A percentile compares a stretch with the other conserved stretches of the same genome.
These are phyloP conservation scores for Penicillium dipodomyicola DNA, from an alignment of 495 filamentous ascomycete species.

Conservation along the genomic window DNA sequence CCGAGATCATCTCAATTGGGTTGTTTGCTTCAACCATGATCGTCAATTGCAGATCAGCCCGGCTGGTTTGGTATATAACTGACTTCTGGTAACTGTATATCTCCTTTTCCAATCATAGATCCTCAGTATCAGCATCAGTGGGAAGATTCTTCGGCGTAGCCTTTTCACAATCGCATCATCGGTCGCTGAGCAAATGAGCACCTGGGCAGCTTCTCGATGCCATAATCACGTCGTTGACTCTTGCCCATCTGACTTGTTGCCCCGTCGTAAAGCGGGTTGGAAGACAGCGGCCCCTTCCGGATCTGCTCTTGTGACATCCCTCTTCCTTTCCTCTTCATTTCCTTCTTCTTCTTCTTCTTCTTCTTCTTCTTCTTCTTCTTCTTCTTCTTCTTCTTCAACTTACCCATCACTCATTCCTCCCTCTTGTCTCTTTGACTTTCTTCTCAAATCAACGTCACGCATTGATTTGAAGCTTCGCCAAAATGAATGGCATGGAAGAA, in stretches of 20 bases:
- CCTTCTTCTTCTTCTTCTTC: constrained; percentile 1
- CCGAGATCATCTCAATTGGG: neutral
- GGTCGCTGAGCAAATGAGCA: neutral
- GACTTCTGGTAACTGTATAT: neutral
- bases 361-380: neutral
- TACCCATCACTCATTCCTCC: neutral
- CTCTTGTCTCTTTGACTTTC: neutral
- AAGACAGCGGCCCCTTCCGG: neutral
- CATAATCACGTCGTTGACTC: neutral
- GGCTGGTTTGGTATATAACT: neutral
- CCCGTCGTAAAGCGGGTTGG: neutral
- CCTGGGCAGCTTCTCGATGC: neutral
- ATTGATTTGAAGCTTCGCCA: constrained; percentile 2
- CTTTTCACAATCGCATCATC: neutral
- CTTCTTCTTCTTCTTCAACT: constrained; percentile 2
- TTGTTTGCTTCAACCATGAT: neutral
- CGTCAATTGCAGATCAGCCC: neutral
- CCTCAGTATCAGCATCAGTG: neutral
- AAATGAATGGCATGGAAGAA: constrained; percentile 68
- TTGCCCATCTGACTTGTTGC: neutral
- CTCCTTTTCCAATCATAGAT: neutral
- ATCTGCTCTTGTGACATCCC: neutral
- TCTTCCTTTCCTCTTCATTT: neutral
- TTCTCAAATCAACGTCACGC: neutral
- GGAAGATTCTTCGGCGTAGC: neutral